phyloP scores from a whole-genome alignment of 192 early-diverging fungal genomes.

The Backusella australiensis region DNA sequence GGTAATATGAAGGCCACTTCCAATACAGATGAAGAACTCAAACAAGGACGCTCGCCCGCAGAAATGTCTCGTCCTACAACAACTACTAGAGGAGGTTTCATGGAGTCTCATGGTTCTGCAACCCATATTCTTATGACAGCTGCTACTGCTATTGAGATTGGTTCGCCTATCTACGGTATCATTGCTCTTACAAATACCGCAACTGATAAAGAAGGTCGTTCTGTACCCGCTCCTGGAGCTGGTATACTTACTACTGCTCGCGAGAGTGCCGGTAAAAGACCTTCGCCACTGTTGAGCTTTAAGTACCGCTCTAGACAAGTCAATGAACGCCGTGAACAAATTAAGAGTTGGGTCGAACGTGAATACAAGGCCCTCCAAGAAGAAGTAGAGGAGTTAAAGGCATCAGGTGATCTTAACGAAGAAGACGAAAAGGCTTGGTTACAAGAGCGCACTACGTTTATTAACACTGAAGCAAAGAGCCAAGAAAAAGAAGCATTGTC shows the following conservation, averaged over 20 bases:
- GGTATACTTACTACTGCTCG: slow-evolving; percentile 91
- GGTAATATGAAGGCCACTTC: slow-evolving; percentile 95
- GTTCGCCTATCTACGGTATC: slow-evolving; percentile 90
- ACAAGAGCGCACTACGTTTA: slow-evolving; percentile 45
- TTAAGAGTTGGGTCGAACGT: slow-evolving; percentile 75
- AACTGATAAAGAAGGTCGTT: slow-evolving; percentile 92
- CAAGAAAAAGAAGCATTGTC: slow-evolving; percentile 74
- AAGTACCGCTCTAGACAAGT: slow-evolving; percentile 82
- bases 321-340: slow-evolving; percentile 66
- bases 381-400: slow-evolving; percentile 62
- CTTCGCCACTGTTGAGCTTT: slow-evolving; percentile 69
- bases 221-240: slow-evolving; percentile 92
- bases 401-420: slow-evolving; percentile 32
- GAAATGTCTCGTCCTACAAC: slow-evolving; percentile 93
- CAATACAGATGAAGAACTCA: slow-evolving; percentile 82
- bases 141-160: slow-evolving; percentile 84
- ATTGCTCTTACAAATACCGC: slow-evolving; percentile 86
- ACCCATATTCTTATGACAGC: slow-evolving; percentile 91
- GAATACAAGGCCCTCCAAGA: slow-evolving; percentile 69
- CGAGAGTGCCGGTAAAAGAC: slow-evolving; percentile 53
- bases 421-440: slow-evolving; percentile 45
- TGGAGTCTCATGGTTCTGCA: slow-evolving; percentile 90
- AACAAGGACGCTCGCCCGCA: slow-evolving; percentile 74
- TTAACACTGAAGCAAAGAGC: slow-evolving; percentile 59
- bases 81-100: slow-evolving; percentile 83